Conservation (phyloP, 2,329 filamentous ascomycete species). For the Fusarium beomiforme region DNA sequence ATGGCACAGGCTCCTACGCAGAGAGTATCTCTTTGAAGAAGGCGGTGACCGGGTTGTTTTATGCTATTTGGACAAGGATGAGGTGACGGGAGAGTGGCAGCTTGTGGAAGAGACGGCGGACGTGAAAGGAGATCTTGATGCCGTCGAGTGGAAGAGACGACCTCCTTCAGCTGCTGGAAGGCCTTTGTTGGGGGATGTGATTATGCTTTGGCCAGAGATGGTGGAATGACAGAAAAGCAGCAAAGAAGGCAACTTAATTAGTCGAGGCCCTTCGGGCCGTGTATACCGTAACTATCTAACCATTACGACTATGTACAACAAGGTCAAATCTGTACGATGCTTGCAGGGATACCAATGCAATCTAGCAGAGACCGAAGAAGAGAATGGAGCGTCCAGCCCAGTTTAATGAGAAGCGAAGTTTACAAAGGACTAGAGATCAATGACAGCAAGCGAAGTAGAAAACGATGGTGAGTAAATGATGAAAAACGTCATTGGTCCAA, state of each 20-base stretch:
- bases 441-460: rapidly evolving
- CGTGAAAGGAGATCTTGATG: slow-evolving; percentile 14
- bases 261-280: background rate
- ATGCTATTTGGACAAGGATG: slow-evolving; percentile 43
- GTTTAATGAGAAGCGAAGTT: background rate
- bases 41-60: slow-evolving; percentile 46
- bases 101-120: slow-evolving; percentile 33
- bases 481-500: slow-evolving; percentile 16
- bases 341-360: background rate
- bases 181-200: slow-evolving; percentile 26
- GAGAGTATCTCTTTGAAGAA: slow-evolving; percentile 50
- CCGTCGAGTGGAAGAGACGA: slow-evolving; percentile 26
- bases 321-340: background rate
- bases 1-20: slow-evolving; percentile 46
- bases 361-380: background rate
- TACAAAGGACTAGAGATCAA: background rate
- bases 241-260: background rate
- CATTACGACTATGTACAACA: background rate
- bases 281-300: too few species aligned
- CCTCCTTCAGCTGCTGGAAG: slow-evolving; percentile 26
- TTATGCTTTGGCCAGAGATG: slow-evolving; percentile 11
- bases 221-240: background rate
- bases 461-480: too few species aligned
- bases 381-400: background rate
- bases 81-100: slow-evolving; percentile 21